These are phyloP conservation scores for Sarcodon aspratus DNA, from an alignment of 768 basidiomycete species.

Conservation along the genomic window DNA sequence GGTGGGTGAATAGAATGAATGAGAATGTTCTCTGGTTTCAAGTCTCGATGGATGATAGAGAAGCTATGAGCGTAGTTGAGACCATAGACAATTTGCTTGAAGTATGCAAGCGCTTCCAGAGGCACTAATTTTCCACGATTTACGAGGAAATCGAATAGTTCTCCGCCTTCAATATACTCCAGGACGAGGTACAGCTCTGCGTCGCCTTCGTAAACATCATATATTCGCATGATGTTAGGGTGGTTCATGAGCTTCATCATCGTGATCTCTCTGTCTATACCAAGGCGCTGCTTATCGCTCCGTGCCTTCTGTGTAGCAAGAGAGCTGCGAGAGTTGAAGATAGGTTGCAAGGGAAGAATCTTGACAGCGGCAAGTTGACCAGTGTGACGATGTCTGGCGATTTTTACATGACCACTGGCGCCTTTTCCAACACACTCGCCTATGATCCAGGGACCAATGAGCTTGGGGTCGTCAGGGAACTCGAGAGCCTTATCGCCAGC, in stretches of 20 bases:
- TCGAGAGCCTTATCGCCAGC: constrained; percentile 69
- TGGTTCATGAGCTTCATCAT: constrained; percentile 99
- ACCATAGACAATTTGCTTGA: constrained; percentile 92
- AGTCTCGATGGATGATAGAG: constrained; percentile 95
- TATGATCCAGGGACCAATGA: constrained; percentile 85
- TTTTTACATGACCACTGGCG: constrained; percentile 88
- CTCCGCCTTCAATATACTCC: constrained; percentile 93
- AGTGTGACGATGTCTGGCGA: constrained; percentile 77
- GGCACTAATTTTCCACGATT: constrained; percentile 74
- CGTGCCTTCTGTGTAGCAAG: constrained; percentile 56
- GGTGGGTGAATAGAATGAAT: constrained; percentile 74
- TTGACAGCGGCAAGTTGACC: constrained; percentile 93
- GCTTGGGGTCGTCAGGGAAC: constrained; percentile 73
- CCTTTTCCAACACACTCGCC: constrained; percentile 94
- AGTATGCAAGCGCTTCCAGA: constrained; percentile 79
- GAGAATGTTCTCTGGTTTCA: constrained; percentile 96
- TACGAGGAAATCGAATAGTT: constrained; percentile 93
- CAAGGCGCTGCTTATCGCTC: constrained; percentile 71
- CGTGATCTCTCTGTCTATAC: constrained; percentile 89
- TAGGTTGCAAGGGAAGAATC: constrained; percentile 78
- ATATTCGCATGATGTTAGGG: constrained; percentile 90
- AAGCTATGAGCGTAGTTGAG: constrained; percentile 96
- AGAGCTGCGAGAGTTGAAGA: constrained; percentile 63
- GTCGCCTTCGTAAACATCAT: constrained; percentile 91
- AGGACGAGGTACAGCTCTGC: constrained; percentile 86